Evolutionary conservation across 225 moss, liverwort and hornwort genomes (phyloP), one percentile per base, ranked within the genome.

Genomic region (Bryoerythrophyllum caledonicum): DNA sequence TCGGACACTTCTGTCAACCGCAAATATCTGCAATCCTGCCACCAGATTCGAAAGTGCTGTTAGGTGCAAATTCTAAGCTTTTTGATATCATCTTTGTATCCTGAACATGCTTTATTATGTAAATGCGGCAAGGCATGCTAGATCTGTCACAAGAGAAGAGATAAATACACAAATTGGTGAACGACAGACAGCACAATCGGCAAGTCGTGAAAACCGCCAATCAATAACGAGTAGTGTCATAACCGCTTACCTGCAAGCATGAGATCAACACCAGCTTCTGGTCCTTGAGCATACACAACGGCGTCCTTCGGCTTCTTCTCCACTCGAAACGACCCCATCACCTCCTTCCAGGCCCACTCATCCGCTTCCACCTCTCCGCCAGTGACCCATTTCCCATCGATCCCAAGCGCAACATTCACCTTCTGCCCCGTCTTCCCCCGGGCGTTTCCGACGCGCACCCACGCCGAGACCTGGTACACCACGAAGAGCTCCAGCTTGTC

Each of bases 231-330:
- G n/a, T n/a, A 38, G 8, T 38, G 38, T 8, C 38, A 1, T 38
- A 10, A 38, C 9, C 38, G 10, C 44, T 78, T 79, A 82, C 94
- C 94, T 67, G 90, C 81, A 73, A 93, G 75, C 86, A 90, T 83
- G 23, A 96, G 67, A 77, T 93, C 93, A 10, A 91, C 86, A 68
- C 95, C 95, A 61, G 91, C 80, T 19, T 88, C 91, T 77, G 95
- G 93, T 66, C 95, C 95, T 76, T 96, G 95, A 48, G 89, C 85
- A 74, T 96, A 96, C 34, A 96, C 93, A 8, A 87, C 81, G 23
- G 80, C 89, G 30, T 90, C 69, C 19, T 85, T 76, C 4, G 88
- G 88, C 75, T 83, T 85, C 34, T 67, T 68, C 71, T 96, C 95
- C 53, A 96, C 73, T 74, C 95, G 82, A 61, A 96, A 85, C 23